Conservation (phyloP, 78 protist genomes). For the Paratrimastix pyriformis region DNA sequence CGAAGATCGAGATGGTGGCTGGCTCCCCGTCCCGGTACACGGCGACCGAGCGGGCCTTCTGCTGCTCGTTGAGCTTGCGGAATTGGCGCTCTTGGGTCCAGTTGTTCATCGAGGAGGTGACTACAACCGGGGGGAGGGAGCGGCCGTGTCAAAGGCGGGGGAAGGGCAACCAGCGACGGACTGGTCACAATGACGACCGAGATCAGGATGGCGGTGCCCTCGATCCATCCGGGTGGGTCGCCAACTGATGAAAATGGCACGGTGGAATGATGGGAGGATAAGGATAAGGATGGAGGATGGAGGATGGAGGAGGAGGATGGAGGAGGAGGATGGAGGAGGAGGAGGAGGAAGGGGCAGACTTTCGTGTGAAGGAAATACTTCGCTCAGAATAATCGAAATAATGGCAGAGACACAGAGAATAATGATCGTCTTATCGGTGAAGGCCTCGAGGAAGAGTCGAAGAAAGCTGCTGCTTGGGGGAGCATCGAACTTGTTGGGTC, state of each 20-base stretch:
- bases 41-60: not conserved
- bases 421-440: conserved; percentile 21
- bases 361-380: too few relatives aligned
- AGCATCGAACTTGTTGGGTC: not conserved
- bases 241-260: not conserved
- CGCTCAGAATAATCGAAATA: conserved; percentile 18
- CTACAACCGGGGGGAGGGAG: not conserved
- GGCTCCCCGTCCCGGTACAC: not conserved
- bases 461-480: not conserved
- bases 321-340: too few relatives aligned
- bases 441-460: conserved; percentile 10
- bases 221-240: conserved; percentile 40
- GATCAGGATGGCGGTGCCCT: conserved; percentile 48
- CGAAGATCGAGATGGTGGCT: not conserved
- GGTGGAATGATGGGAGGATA: too few relatives aligned
- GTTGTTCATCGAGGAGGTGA: not conserved
- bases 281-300: too few relatives aligned
- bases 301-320: too few relatives aligned
- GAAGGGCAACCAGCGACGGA: not conserved
- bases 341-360: too few relatives aligned
- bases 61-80: not conserved
- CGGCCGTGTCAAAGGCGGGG: not conserved
- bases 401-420: conserved; percentile 9
- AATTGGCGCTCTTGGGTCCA: conserved; percentile 12
- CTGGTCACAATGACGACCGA: conserved; percentile 43